These are phyloP conservation scores for Carex myosuroides DNA, from an alignment of 176 grass and related monocot species.

Conservation along the genomic window DNA sequence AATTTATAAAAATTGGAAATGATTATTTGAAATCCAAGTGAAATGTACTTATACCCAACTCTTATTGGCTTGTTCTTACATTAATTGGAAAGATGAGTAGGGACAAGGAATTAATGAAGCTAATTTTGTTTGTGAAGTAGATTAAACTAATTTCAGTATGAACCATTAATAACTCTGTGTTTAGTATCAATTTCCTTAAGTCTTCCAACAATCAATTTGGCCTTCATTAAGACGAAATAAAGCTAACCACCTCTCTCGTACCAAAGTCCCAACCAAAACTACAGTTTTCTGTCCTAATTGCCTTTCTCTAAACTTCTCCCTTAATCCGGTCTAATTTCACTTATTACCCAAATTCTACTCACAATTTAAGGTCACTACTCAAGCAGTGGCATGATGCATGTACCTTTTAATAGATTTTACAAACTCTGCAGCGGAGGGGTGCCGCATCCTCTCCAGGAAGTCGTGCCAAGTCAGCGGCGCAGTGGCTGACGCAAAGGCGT, in stretches of 20 bases:
- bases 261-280: background rate
- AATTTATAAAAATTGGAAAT: background rate
- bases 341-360: background rate
- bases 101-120: background rate
- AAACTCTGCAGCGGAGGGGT: slow-evolving; percentile 85
- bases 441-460: slow-evolving; percentile 95
- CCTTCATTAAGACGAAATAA: background rate
- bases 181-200: background rate
- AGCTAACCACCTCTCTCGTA: background rate
- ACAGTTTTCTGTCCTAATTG: background rate
- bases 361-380: background rate
- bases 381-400: background rate
- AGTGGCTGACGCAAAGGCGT: slow-evolving; percentile 59
- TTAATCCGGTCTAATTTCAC: background rate
- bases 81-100: background rate
- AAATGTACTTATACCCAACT: background rate
- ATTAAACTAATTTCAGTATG: background rate
- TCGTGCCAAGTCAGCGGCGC: slow-evolving; percentile 93
- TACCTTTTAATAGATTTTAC: slow-evolving; percentile 97
- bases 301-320: background rate
- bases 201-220: background rate
- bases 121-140: background rate
- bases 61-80: background rate
- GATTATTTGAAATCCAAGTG: background rate
- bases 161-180: background rate